These are phyloP conservation scores for Vanderwaltozyma tropicalis DNA, from an alignment of 805 yeast genomes.

Conservation along the genomic window DNA sequence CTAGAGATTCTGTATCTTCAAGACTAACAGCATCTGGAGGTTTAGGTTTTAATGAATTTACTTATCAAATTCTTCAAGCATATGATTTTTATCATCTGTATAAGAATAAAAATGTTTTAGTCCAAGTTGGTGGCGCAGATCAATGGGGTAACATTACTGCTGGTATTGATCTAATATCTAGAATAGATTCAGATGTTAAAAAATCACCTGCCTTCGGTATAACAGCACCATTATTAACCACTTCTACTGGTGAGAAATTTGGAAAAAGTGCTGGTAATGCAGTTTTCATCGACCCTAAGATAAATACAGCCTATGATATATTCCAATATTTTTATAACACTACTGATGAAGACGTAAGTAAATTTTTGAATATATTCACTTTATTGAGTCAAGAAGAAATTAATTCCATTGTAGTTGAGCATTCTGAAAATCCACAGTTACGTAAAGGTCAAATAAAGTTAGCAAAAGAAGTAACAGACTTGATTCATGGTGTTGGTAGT, in stretches of 20 bases:
- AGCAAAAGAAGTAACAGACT: slow-evolving; percentile 77
- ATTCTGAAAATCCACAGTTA: slow-evolving; percentile 46
- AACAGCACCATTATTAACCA: slow-evolving; percentile 83
- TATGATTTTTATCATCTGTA: slow-evolving; percentile 82
- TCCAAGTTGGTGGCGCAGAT: slow-evolving; percentile 93
- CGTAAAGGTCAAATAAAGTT: slow-evolving; percentile 67
- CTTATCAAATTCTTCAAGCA: slow-evolving; percentile 88
- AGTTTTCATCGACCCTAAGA: slow-evolving; percentile 63
- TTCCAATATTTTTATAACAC: slow-evolving; percentile 79
- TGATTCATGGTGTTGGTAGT: slow-evolving; percentile 74
- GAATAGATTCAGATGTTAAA: slow-evolving; percentile 33
- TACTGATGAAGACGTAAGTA: slow-evolving; percentile 64
- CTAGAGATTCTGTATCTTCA: slow-evolving; percentile 75
- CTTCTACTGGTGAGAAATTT: slow-evolving; percentile 83
- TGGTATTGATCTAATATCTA: slow-evolving; percentile 75
- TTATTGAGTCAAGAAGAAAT: slow-evolving; percentile 59
- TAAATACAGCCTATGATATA: slow-evolving; percentile 71
- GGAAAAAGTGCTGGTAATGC: slow-evolving; percentile 98
- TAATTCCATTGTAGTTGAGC: slow-evolving; percentile 41
- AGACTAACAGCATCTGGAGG: slow-evolving; percentile 63
- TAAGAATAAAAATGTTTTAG: slow-evolving; percentile 43
- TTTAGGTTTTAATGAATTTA: slow-evolving; percentile 85
- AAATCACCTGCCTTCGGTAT: slow-evolving; percentile 49
- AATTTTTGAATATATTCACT: slow-evolving; percentile 67
- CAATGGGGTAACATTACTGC: slow-evolving; percentile 99